Evolutionary conservation across 768 basidiomycete species (phyloP).

Genomic region (Mycena olivaceomarginata): DNA sequence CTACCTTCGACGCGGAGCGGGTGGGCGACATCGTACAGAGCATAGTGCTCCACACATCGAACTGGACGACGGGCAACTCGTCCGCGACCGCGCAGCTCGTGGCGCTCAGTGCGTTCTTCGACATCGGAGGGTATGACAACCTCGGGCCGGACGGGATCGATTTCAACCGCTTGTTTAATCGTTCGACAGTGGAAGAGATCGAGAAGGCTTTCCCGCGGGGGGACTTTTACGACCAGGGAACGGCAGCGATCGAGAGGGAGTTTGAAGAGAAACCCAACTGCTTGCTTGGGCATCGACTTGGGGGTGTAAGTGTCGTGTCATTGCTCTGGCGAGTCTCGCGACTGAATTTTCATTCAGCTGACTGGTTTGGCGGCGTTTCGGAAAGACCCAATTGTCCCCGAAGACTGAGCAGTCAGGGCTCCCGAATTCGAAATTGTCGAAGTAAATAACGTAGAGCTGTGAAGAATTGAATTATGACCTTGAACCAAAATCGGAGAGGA

Average conservation of each 20-base stretch:
- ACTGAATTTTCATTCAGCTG: not conserved
- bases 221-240: not conserved
- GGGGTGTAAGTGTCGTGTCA: not conserved
- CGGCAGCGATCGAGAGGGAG: not conserved
- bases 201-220: conserved; percentile 1
- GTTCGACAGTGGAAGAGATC: conserved; percentile 2
- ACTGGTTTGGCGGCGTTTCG: not conserved
- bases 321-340: not conserved
- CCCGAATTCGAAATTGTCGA: too few species aligned
- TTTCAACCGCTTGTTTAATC: not conserved
- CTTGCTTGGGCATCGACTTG: not conserved
- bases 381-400: not conserved
- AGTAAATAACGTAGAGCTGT: too few species aligned
- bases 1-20: not conserved
- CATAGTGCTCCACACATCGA: not conserved
- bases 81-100: not conserved
- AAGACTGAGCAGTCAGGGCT: not conserved
- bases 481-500: too few species aligned
- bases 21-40: conserved; percentile 1
- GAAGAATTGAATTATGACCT: too few species aligned
- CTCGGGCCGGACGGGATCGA: not conserved
- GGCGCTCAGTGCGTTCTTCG: not conserved
- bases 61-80: not conserved
- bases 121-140: not conserved
- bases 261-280: not conserved